A percentile compares a stretch with the other conserved stretches of the same genome.
Evolutionary conservation across 116 monocot genomes (phyloP).

Genomic region (Papilionanthe hybrid): DNA sequence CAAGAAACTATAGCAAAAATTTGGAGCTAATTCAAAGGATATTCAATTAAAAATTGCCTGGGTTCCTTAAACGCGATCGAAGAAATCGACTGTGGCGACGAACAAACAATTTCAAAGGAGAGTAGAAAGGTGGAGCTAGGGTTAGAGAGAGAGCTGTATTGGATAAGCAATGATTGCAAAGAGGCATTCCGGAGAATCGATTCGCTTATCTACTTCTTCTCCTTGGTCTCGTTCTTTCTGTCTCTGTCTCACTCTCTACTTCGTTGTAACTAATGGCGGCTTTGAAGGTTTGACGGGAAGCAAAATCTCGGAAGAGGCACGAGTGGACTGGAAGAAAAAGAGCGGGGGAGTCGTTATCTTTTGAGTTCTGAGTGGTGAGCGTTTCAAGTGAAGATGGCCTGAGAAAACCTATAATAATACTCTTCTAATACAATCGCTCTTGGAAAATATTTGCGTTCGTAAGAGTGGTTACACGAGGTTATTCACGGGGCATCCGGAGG

Average conservation of each 20-base stretch:
- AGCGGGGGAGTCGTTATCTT: constrained; percentile 1
- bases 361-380: neutral
- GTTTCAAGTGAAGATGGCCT: neutral
- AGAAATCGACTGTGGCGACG: neutral
- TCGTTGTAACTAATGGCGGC: neutral
- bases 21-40: neutral
- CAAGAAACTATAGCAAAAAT: constrained; percentile 3
- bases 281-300: neutral
- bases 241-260: neutral
- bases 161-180: constrained; percentile 10
- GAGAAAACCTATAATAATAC: too few relatives aligned
- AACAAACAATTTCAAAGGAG: neutral
- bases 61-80: neutral
- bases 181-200: constrained; percentile 22
- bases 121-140: constrained; percentile 16
- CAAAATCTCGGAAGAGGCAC: neutral
- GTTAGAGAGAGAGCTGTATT: constrained; percentile 14
- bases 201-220: too few relatives aligned
- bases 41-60: neutral
- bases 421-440: too few relatives aligned
- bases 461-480: too few relatives aligned
- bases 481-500: too few relatives aligned
- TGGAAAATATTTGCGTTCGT: too few relatives aligned
- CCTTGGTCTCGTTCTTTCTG: neutral
- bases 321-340: constrained; percentile 7